Evolutionary conservation across 2,329 filamentous ascomycete genomes (phyloP).

Genomic region (Hypoxylon sp.): DNA sequence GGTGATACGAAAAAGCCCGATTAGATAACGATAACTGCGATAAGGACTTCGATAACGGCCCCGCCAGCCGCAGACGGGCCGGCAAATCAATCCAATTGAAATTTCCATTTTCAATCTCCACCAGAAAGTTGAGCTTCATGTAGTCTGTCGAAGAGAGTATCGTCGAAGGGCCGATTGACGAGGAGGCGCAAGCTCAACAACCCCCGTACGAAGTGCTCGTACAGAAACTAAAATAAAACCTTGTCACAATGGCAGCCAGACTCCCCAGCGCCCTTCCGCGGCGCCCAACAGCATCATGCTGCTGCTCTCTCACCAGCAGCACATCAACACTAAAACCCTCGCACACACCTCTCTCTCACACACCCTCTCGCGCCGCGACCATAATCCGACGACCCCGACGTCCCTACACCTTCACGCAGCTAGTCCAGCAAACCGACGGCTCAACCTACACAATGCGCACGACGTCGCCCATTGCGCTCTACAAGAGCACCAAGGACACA

Average conservation of each 20-base stretch:
- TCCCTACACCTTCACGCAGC: conserved; percentile 97
- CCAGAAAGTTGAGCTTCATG: conserved; percentile 37
- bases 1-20: conserved; percentile 9
- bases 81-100: conserved; percentile 23
- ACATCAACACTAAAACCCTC: conserved; percentile 36
- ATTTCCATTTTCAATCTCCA: conserved; percentile 33
- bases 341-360: conserved; percentile 53
- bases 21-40: conserved; percentile 11
- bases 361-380: conserved; percentile 83
- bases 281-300: conserved; percentile 47
- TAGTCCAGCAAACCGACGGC: conserved; percentile 92
- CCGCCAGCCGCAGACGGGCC: conserved; percentile 13
- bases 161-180: conserved; percentile 22
- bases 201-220: background rate
- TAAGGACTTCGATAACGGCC: background rate
- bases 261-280: conserved; percentile 53
- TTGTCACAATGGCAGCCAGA: conserved; percentile 52
- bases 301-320: conserved; percentile 6
- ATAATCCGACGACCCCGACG: conserved; percentile 89
- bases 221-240: background rate
- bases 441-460: conserved; percentile 85
- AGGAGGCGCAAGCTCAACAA: background rate
- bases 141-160: background rate
- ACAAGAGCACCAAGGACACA: conserved; percentile 80
- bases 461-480: conserved; percentile 76